phyloP scores from a whole-genome alignment of 2,329 filamentous ascomycete species.

The Apiospora rasikravindrae region DNA sequence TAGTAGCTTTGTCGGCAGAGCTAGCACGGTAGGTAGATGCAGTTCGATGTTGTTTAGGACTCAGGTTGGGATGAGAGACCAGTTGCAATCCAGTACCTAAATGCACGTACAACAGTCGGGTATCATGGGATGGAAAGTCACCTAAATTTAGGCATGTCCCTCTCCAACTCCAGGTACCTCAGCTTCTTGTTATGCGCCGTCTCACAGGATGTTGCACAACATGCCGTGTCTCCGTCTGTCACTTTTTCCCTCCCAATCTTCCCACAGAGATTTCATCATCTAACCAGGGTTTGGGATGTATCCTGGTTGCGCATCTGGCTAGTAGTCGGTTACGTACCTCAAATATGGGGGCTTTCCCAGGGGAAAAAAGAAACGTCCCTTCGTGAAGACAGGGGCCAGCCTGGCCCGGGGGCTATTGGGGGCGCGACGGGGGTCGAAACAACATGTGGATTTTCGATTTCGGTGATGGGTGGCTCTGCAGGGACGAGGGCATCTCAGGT shows the following conservation, averaged over 20 bases:
- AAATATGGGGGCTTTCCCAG: constrained; percentile 6
- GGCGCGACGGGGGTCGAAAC: background rate
- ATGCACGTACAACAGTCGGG: background rate
- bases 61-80: background rate
- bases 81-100: background rate
- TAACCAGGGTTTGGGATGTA: background rate
- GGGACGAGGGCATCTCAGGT: background rate
- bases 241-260: constrained; percentile 3
- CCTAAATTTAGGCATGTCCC: background rate
- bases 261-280: constrained; percentile 15
- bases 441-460: background rate
- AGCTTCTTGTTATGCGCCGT: background rate
- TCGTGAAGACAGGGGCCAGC: background rate
- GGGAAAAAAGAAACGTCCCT: background rate
- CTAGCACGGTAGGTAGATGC: background rate
- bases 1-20: background rate
- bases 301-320: constrained; percentile 7
- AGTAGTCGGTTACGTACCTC: constrained; percentile 8
- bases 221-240: constrained; percentile 15
- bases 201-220: constrained; percentile 7
- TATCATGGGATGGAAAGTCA: constrained; percentile 1
- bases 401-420: background rate
- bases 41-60: background rate
- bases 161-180: constrained; percentile 4
- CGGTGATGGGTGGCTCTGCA: background rate